These are phyloP conservation scores for Fusarium xylarioides DNA, from an alignment of 2,329 filamentous ascomycete genomes.

Conservation along the genomic window DNA sequence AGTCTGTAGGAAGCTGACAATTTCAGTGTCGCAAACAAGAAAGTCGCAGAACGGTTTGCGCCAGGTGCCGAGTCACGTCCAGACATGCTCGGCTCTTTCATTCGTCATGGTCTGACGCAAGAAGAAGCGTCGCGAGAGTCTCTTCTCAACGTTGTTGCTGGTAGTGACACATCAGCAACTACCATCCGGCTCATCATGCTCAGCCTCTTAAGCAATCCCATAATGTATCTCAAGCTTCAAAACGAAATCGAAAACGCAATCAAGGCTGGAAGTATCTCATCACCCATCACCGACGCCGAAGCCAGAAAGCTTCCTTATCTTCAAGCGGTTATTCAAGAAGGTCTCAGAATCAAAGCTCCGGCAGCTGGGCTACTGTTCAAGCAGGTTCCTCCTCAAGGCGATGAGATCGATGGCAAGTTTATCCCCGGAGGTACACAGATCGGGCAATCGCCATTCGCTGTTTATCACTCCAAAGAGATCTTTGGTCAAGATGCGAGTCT, in stretches of 20 bases:
- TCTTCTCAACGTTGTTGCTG: constrained; percentile 49
- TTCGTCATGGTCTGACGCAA: constrained; percentile 48
- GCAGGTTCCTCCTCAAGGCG: constrained; percentile 42
- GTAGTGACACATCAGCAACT: constrained; percentile 50
- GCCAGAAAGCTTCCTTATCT: constrained; percentile 56
- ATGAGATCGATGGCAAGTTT: constrained; percentile 50
- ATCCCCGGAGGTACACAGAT: constrained; percentile 46
- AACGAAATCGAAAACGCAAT: constrained; percentile 60
- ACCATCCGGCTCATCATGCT: constrained; percentile 58
- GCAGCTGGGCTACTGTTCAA: constrained; percentile 51
- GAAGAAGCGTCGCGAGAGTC: constrained; percentile 48
- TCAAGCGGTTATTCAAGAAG: constrained; percentile 60
- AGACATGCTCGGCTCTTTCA: constrained; percentile 55
- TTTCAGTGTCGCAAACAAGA: background rate
- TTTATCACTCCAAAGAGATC: constrained; percentile 45
- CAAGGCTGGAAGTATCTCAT: constrained; percentile 44
- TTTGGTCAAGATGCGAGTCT: constrained; percentile 48
- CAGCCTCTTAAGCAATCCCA: constrained; percentile 60
- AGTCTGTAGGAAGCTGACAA: fast-evolving
- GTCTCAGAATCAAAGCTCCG: constrained; percentile 57
- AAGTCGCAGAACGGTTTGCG: background rate
- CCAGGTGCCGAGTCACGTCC: background rate
- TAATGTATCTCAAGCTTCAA: constrained; percentile 56
- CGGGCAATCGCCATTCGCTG: constrained; percentile 43
- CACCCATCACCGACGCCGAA: constrained; percentile 44